Base-by-base conservation (phyloP, 2,329 filamentous ascomycete species). In the Botryotinia globosa region DNA sequence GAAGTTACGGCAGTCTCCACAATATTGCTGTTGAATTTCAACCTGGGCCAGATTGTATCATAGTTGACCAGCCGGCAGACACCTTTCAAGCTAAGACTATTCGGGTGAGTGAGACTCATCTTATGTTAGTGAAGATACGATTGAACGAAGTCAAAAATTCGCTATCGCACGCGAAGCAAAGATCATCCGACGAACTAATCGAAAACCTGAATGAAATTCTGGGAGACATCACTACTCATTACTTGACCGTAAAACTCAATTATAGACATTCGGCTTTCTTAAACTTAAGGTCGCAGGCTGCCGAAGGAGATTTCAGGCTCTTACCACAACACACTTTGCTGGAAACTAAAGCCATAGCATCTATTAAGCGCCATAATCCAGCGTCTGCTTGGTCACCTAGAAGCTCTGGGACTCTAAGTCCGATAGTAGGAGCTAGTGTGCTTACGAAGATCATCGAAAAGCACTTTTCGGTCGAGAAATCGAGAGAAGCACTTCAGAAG, bases 171-270 rank as follows among this genome's bases (percentile, higher is more conserved):
- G 45, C 77, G 14, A 81, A 81, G 45, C 82, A 84, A 64, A 63
- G 66, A 29, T 84, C 82, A 56, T 85, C 88, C 0, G 87, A 90
- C 20, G 83, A 87, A 58, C 81, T 90, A 45, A 88, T 91, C 25
- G 84, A 87, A 37, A 87, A 90, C 72, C 82, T 91, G 18, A 87
- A 90, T 77, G 81, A 82, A 44, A 85, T 89, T 72, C 84, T 91
- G 4, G 87, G 88, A 44, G 82, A 83, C 69, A 82, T 82, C 5
- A 79, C 79, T 32, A 83, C 83, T 25, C 83, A 85, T 48, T 90
- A 88, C 75, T 80, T 90, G 67, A 83, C 83, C 4, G 82, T 90
- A 25, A 82, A 82, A 32, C 76, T 90, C 12, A 85, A 81, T 10
- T 91, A 90, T 76, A 82, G 82, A 3, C 87, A 90, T 76, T 87